phyloP scores from a whole-genome alignment of 768 basidiomycete genomes.

The Leccinum subgranulosum region DNA sequence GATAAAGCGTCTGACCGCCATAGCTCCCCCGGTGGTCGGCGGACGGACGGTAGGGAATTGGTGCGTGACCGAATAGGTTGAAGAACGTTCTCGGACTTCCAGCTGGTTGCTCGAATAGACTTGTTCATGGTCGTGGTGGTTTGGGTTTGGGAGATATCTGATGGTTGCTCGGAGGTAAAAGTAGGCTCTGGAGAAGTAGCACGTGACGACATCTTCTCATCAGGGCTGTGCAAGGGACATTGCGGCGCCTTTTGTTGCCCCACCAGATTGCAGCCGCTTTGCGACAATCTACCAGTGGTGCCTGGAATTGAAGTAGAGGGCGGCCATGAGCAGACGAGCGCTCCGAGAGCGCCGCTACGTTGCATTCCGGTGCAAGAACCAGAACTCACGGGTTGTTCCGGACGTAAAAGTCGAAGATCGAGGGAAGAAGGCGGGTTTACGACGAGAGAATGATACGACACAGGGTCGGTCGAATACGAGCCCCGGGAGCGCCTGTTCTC shows the following conservation, averaged over 20 bases:
- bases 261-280: neutral
- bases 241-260: constrained; percentile 6
- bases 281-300: neutral
- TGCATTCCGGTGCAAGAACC: constrained; percentile 7
- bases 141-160: neutral
- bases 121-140: constrained; percentile 3
- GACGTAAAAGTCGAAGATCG: constrained; percentile 12
- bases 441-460: constrained; percentile 9
- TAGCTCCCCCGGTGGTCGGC: constrained; percentile 17
- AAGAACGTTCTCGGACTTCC: constrained; percentile 20
- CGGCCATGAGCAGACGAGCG: constrained; percentile 25
- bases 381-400: constrained; percentile 10
- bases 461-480: constrained; percentile 3
- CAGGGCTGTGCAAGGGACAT: constrained; percentile 7
- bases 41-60: constrained; percentile 11
- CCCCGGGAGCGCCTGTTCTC: constrained; percentile 15
- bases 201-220: constrained; percentile 9
- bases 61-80: constrained; percentile 18
- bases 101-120: constrained; percentile 3
- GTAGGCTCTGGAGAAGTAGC: constrained; percentile 2
- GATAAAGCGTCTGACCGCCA: constrained; percentile 19
- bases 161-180: constrained; percentile 10
- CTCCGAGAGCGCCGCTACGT: constrained; percentile 2
- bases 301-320: constrained; percentile 7
- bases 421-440: constrained; percentile 1